A percentile compares a stretch with the other conserved stretches of the same genome.
These are phyloP conservation scores for Lachancea lanzarotensis DNA, from an alignment of 805 yeast genomes.

Conservation along the genomic window DNA sequence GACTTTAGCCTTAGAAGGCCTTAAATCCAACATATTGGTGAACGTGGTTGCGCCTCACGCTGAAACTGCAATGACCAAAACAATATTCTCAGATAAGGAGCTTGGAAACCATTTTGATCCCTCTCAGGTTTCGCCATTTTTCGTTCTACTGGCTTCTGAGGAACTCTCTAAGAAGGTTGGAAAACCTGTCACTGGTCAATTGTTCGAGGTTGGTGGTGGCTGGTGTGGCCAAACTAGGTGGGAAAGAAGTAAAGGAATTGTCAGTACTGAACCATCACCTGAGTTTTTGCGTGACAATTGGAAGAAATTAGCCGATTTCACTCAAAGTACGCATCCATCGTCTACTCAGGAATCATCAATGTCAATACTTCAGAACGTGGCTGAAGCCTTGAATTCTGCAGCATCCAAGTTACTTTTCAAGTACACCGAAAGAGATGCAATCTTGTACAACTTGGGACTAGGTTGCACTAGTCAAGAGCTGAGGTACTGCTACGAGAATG, in stretches of 20 bases:
- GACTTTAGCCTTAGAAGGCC: conserved; percentile 89
- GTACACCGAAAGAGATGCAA: conserved; percentile 63
- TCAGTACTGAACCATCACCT: conserved; percentile 47
- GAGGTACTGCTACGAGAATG: conserved; percentile 72
- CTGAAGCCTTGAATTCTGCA: conserved; percentile 37
- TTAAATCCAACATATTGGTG: conserved; percentile 63
- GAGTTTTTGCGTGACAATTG: conserved; percentile 70
- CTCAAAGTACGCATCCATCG: conserved; percentile 39
- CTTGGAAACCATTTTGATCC: conserved; percentile 73
- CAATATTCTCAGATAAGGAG: conserved; percentile 75
- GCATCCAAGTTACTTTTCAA: conserved; percentile 40
- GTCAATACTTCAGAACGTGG: conserved; percentile 64
- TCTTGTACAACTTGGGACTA: conserved; percentile 80
- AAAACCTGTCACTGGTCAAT: conserved; percentile 58
- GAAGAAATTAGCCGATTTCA: conserved; percentile 59
- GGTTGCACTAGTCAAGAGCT: conserved; percentile 79
- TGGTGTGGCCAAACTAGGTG: conserved; percentile 94
- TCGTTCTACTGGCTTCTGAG: conserved; percentile 72
- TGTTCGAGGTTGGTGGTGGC: conserved; percentile 93
- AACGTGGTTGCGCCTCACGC: conserved; percentile 95
- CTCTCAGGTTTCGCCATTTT: conserved; percentile 82
- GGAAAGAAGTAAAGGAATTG: conserved; percentile 87
- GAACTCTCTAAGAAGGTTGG: conserved; percentile 40
- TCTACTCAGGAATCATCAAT: conserved; percentile 71
- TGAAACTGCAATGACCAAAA: conserved; percentile 93